phyloP scores from a whole-genome alignment of 73 alveolate species.

The Stentor roeselii region DNA sequence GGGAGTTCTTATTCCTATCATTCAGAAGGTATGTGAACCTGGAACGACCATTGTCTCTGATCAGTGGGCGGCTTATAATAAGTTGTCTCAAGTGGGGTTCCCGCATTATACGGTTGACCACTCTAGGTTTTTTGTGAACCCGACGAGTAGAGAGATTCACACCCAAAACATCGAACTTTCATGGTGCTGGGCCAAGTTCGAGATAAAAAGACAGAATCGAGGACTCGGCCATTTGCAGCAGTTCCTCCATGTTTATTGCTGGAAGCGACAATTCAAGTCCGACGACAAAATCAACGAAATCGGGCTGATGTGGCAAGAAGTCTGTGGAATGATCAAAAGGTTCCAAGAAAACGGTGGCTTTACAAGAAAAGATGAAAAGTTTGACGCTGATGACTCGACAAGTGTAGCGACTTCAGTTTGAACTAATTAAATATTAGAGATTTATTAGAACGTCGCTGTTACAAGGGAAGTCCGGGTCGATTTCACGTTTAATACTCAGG shows the following conservation, averaged over 20 bases:
- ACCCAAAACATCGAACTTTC: constrained; percentile 30
- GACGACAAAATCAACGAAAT: background rate
- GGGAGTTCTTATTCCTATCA: background rate
- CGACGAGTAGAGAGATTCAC: constrained; percentile 26
- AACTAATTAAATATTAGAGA: constrained; percentile 42
- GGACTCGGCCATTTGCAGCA: background rate
- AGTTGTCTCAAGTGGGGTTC: constrained; percentile 16
- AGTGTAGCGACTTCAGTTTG: background rate
- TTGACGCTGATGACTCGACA: too few relatives aligned
- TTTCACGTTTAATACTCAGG: constrained; percentile 62
- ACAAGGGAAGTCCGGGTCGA: constrained; percentile 91
- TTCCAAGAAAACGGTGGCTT: too few relatives aligned
- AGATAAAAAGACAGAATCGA: constrained; percentile 25
- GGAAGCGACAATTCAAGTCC: constrained; percentile 14
- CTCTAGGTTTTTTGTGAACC: constrained; percentile 29
- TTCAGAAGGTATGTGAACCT: background rate
- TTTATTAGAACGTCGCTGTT: constrained; percentile 81
- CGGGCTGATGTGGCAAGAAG: background rate
- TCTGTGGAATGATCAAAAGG: too few relatives aligned
- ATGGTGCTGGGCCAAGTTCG: constrained; percentile 31
- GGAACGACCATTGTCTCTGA: constrained; percentile 30
- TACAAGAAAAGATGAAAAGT: too few relatives aligned
- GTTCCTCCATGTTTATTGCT: constrained; percentile 23
- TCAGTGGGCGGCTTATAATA: constrained; percentile 33
- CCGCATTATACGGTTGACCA: constrained; percentile 36